Percentiles rank a stretch among this genome's conserved stretches.
Evolutionary conservation across 1,284 basidiomycete species (phyloP).

Genomic region (Malassezia slooffiae): DNA sequence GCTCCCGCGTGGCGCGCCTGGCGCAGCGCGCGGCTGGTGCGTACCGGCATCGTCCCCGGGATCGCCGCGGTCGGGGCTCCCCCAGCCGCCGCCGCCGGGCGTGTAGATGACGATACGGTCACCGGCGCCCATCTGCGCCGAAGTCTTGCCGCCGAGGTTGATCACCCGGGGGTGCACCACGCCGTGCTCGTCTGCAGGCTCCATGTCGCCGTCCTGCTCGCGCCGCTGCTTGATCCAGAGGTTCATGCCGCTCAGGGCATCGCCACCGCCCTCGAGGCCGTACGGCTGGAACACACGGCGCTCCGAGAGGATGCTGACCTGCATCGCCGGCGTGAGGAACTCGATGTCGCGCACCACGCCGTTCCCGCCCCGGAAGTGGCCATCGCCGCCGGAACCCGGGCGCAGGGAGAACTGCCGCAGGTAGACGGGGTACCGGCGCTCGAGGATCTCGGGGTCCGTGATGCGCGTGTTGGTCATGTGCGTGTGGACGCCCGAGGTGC

Average conservation of each 20-base stretch:
- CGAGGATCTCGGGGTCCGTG: slow-evolving; percentile 75
- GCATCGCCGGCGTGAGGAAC: slow-evolving; percentile 64
- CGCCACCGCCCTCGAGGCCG: slow-evolving; percentile 73
- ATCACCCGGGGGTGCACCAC: slow-evolving; percentile 54
- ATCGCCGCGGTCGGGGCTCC: slow-evolving; percentile 39
- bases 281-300: slow-evolving; percentile 79
- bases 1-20: slow-evolving; percentile 22
- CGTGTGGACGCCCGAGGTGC: slow-evolving; percentile 49
- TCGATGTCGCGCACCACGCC: slow-evolving; percentile 80
- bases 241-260: slow-evolving; percentile 67
- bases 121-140: slow-evolving; percentile 71
- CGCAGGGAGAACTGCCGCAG: slow-evolving; percentile 71
- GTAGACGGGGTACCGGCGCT: slow-evolving; percentile 77
- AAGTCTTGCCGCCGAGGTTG: slow-evolving; percentile 84
- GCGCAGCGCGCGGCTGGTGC: neutral
- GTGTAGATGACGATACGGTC: slow-evolving; percentile 74
- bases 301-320: slow-evolving; percentile 77
- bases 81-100: slow-evolving; percentile 88
- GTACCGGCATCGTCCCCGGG: neutral
- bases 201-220: slow-evolving; percentile 59
- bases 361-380: slow-evolving; percentile 70
- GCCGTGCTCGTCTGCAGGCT: slow-evolving; percentile 20
- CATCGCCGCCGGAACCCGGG: slow-evolving; percentile 63
- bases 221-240: slow-evolving; percentile 74
- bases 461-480: slow-evolving; percentile 81